Evolutionary conservation across 768 basidiomycete species (phyloP).

Genomic region (Gloeostereum incarnatum): DNA sequence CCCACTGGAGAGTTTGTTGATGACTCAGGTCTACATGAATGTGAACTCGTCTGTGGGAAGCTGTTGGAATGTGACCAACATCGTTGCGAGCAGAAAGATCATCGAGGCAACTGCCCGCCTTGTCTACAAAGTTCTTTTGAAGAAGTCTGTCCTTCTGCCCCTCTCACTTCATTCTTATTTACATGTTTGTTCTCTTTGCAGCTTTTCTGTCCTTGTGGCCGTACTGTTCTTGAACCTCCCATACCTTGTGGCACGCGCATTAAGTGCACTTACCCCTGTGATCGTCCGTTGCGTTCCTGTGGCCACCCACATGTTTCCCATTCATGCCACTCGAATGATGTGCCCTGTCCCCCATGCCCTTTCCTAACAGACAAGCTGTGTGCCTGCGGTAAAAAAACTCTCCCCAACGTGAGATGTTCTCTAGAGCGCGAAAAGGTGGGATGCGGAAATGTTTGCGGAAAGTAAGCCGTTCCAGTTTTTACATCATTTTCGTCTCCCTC

Average conservation of each 20-base stretch:
- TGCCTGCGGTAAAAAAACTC: constrained; percentile 79
- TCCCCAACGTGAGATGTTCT: constrained; percentile 79
- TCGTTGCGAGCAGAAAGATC: constrained; percentile 71
- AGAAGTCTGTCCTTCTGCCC: constrained; percentile 44
- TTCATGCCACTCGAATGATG: constrained; percentile 68
- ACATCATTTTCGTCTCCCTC: background rate
- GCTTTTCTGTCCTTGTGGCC: constrained; percentile 76
- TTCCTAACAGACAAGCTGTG: constrained; percentile 73
- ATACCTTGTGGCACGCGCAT: constrained; percentile 81
- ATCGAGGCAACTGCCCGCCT: constrained; percentile 70
- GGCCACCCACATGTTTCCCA: constrained; percentile 78
- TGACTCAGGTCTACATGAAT: constrained; percentile 68
- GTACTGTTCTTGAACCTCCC: constrained; percentile 84
- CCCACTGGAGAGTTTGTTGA: constrained; percentile 36
- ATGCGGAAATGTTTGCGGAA: constrained; percentile 78
- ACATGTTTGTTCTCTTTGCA: constrained; percentile 15
- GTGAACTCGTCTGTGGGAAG: constrained; percentile 75
- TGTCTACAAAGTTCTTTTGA: constrained; percentile 90
- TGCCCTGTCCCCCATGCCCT: constrained; percentile 79
- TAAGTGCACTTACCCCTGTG: constrained; percentile 74
- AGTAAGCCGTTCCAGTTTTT: constrained; percentile 28
- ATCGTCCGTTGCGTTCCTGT: constrained; percentile 57
- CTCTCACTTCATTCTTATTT: background rate
- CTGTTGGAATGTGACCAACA: constrained; percentile 70
- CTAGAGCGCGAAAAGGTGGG: constrained; percentile 67